These are phyloP conservation scores for Pleurotus cornucopiae DNA, from an alignment of 768 basidiomycete species.

Conservation along the genomic window DNA sequence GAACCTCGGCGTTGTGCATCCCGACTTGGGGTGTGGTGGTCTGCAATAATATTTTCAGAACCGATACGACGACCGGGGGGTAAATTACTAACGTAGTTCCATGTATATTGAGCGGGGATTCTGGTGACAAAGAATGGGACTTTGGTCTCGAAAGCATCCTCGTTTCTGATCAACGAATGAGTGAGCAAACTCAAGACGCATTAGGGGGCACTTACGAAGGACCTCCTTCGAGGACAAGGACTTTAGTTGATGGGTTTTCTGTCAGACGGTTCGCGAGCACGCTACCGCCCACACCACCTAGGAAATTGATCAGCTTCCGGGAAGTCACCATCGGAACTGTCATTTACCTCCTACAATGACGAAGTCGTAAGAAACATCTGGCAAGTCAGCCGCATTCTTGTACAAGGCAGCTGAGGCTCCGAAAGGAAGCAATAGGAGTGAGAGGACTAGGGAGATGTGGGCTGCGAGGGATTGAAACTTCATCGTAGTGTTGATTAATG, in stretches of 20 bases:
- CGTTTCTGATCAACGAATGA: neutral
- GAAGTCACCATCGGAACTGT: neutral
- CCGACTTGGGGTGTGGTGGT: slow-evolving; percentile 16
- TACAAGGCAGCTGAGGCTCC: no score
- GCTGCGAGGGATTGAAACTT: no score
- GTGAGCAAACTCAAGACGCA: neutral
- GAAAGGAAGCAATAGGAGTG: no score
- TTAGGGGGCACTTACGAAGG: neutral
- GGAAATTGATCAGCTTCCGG: neutral
- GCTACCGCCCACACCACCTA: slow-evolving; percentile 6
- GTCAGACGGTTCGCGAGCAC: slow-evolving; percentile 7
- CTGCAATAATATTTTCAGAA: neutral
- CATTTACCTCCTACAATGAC: slow-evolving; percentile 9
- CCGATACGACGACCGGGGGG: no score
- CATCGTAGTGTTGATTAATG: no score
- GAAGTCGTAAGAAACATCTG: slow-evolving; percentile 6
- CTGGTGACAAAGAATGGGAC: slow-evolving; percentile 6
- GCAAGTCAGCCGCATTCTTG: no score
- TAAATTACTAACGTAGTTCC: slow-evolving; percentile 12
- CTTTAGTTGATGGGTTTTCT: neutral
- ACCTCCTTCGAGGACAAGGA: slow-evolving; percentile 5
- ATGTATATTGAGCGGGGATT: slow-evolving; percentile 9
- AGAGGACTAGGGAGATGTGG: no score
- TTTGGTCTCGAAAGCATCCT: neutral
- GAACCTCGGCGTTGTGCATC: slow-evolving; percentile 11